Evolutionary conservation across 108 stramenopile genomes (phyloP).

Genomic region (Fragilaria radians): DNA sequence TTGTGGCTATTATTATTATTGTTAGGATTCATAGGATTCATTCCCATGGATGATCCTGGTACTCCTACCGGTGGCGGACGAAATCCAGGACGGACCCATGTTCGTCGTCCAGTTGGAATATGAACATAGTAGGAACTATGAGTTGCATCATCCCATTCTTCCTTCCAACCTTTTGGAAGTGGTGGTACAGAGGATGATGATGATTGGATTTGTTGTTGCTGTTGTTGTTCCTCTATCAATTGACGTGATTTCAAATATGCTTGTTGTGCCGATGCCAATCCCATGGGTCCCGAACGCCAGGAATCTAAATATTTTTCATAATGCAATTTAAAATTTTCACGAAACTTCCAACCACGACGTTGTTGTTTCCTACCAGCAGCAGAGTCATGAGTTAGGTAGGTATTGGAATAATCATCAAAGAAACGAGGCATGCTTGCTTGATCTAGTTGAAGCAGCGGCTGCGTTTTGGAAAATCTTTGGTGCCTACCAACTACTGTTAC

Average conservation of each 20-base stretch:
- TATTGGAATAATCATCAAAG: conserved; percentile 89
- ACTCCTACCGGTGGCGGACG: conserved; percentile 73
- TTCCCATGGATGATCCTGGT: too few species aligned
- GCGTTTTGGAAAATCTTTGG: too few species aligned
- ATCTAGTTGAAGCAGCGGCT: too few species aligned
- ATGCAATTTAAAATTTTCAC: conserved; percentile 85
- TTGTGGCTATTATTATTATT: too few species aligned
- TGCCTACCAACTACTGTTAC: too few species aligned
- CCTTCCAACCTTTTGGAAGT: conserved; percentile 79
- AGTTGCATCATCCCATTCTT: conserved; percentile 75
- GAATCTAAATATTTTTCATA: conserved; percentile 50
- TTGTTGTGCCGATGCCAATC: conserved; percentile 73
- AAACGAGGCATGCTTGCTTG: conserved; percentile 81
- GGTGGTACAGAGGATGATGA: conserved; percentile 56
- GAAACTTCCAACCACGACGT: conserved; percentile 88
- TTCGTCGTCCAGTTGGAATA: conserved; percentile 57
- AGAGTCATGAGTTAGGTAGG: conserved; percentile 84
- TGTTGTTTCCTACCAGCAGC: conserved; percentile 87
- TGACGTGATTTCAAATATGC: conserved; percentile 28
- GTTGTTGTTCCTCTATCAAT: conserved; percentile 27
- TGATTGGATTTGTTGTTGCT: conserved; percentile 32
- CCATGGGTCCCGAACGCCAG: conserved; percentile 73
- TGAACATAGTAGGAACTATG: conserved; percentile 55
- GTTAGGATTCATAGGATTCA: too few species aligned
- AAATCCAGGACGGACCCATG: conserved; percentile 82